Base-by-base conservation (phyloP, 495 filamentous ascomycete species). In the Trichoderma parareesei region DNA sequence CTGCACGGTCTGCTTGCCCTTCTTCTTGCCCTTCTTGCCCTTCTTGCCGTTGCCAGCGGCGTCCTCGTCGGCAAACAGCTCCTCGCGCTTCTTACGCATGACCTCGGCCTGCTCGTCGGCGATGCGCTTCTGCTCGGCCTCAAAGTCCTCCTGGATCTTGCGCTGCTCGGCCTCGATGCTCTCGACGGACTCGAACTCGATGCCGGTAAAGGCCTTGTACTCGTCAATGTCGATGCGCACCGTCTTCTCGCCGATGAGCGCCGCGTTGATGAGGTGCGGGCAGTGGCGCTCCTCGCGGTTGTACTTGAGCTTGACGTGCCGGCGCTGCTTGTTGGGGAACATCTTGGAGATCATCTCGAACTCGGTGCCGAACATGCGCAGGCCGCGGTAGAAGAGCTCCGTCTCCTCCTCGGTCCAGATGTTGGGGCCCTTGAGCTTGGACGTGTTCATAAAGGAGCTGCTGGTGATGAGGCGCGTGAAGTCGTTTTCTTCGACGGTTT, bases 281-380 rank as follows among this genome's bases (percentile, higher is more conserved):
- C 91, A 80, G n/a, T 83, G 77, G n/a, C 85, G 81, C 76, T 98
- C 95, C 75, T 98, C 94, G 63, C 88, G 89, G 68, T 89, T 90
- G 78, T 95, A 98, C 74, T 98, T 98, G 59, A 89, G 75, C 77
- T 97, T 97, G 72, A 98, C 86, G 69, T 91, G 86, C 18, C 87
- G 85, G 61, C 94, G 81, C 35, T 80, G 89, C 27, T 89, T 83
- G 38, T 85, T 85, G 0, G 87, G 85, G 71, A 98, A 96, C 80
- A 97, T 80, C 66, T 84, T 86, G 69, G 85, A 84, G 69, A 98
- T 95, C 68, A 91, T 89, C 74, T 87, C 84, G 72, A 98, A 98
- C 72, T 98, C 92, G 0, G 92, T 97, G 38, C 94, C 95, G 71
- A 95, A 97, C 83, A 90, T 91, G 38, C 83, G 78, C 2, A 98